Conservation (phyloP, 2,329 filamentous ascomycete species). For the Aspergillus tamarii region DNA sequence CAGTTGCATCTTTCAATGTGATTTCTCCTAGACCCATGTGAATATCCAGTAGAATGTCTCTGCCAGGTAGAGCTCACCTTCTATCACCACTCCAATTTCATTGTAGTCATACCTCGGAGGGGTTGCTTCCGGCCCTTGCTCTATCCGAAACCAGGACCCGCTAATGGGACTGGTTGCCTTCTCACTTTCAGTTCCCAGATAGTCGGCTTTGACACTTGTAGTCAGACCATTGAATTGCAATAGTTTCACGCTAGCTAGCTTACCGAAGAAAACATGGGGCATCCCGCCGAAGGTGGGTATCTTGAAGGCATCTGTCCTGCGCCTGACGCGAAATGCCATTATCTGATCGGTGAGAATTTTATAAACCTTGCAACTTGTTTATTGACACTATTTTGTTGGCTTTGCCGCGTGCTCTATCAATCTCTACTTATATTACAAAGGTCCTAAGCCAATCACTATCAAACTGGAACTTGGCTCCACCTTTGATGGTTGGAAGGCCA, state of each 20-base stretch:
- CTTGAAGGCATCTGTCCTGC: conserved; percentile 11
- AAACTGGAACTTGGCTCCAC: too few relatives aligned
- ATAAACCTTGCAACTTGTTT: too few relatives aligned
- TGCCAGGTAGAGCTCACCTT: conserved; percentile 6
- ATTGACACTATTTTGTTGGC: too few relatives aligned
- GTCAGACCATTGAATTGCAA: background rate
- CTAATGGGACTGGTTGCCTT: conserved; percentile 12
- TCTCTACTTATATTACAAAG: too few relatives aligned
- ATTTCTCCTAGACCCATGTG: conserved; percentile 6
- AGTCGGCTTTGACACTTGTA: background rate
- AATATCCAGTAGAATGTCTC: background rate
- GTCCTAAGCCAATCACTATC: too few relatives aligned
- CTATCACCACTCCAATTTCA: conserved; percentile 21
- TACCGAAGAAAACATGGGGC: conserved; percentile 10
- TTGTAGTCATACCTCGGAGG: conserved; percentile 22
- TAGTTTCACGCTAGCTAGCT: too few relatives aligned
- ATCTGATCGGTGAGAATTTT: too few relatives aligned
- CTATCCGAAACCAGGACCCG: conserved; percentile 23
- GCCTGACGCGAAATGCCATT: conserved; percentile 10
- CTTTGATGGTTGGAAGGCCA: too few relatives aligned
- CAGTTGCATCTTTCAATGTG: conserved; percentile 9
- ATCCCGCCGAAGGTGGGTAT: background rate
- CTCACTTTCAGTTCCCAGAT: conserved; percentile 3
- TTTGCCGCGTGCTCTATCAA: too few relatives aligned
- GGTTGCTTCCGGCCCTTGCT: conserved; percentile 19